These are phyloP conservation scores for Rhypophila decipiens DNA, from an alignment of 495 filamentous ascomycete species.

Conservation along the genomic window DNA sequence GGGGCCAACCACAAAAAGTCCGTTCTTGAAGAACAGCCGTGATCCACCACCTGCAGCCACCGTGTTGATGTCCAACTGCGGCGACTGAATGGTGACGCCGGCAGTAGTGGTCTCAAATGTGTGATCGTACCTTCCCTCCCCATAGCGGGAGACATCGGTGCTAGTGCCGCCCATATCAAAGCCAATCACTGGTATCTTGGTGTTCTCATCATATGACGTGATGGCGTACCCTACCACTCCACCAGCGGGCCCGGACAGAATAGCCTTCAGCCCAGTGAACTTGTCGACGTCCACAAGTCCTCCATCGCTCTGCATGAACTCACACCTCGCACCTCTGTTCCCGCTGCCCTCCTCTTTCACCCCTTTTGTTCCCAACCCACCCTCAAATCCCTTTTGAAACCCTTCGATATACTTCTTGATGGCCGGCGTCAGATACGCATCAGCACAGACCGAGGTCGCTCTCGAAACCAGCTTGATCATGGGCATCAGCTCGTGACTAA, in stretches of 20 bases:
- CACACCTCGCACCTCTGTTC: slow-evolving; percentile 56
- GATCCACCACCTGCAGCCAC: slow-evolving; percentile 93
- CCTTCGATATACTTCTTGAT: slow-evolving; percentile 94
- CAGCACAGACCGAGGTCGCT: slow-evolving; percentile 87
- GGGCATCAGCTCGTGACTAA: slow-evolving; percentile 77
- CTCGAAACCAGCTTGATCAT: slow-evolving; percentile 90
- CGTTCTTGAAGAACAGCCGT: slow-evolving; percentile 82
- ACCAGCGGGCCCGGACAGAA: slow-evolving; percentile 74
- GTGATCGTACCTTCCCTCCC: slow-evolving; percentile 84
- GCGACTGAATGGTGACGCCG: slow-evolving; percentile 89
- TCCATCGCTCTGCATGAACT: slow-evolving; percentile 85
- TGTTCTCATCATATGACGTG: slow-evolving; percentile 82
- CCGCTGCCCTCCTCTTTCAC: slow-evolving; percentile 52
- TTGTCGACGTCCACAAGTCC: slow-evolving; percentile 69
- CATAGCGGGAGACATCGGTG: slow-evolving; percentile 91
- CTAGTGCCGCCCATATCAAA: slow-evolving; percentile 96
- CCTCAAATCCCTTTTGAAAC: slow-evolving; percentile 70
- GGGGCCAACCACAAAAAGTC: slow-evolving; percentile 92
- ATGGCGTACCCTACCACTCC: slow-evolving; percentile 91
- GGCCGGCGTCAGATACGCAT: slow-evolving; percentile 92
- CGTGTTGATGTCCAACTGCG: slow-evolving; percentile 96
- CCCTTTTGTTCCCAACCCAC: slow-evolving; percentile 61
- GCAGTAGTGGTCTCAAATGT: slow-evolving; percentile 97
- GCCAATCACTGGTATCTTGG: slow-evolving; percentile 85
- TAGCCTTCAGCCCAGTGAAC: slow-evolving; percentile 70